phyloP scores from a whole-genome alignment of 2,329 filamentous ascomycete species.

The Lachnellula cervina region DNA sequence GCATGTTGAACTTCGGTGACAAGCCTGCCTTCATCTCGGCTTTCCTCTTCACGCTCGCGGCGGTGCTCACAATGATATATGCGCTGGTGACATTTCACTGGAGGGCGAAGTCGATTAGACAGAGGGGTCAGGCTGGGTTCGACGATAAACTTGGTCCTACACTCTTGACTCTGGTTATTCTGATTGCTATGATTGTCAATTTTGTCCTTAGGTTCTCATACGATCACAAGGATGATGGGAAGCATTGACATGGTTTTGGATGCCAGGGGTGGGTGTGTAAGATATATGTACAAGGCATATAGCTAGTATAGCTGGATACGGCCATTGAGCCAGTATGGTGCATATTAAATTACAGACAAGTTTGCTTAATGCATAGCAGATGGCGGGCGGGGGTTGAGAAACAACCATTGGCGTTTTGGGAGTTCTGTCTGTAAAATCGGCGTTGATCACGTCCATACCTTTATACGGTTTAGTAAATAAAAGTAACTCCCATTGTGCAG shows the following conservation, averaged over 20 bases:
- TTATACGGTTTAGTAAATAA: no score
- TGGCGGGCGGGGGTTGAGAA: conserved; percentile 1
- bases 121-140: conserved; percentile 89
- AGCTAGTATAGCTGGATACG: not conserved
- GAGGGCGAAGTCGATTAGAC: conserved; percentile 87
- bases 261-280: not conserved
- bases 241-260: conserved; percentile 1
- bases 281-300: not conserved
- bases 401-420: not conserved
- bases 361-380: not conserved
- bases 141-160: conserved; percentile 95
- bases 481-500: no score
- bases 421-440: not conserved
- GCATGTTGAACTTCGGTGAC: conserved; percentile 97
- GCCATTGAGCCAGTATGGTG: not conserved
- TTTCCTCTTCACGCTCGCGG: conserved; percentile 88
- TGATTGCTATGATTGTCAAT: conserved; percentile 91
- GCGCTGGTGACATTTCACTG: conserved; percentile 95
- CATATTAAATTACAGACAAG: not conserved
- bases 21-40: conserved; percentile 89
- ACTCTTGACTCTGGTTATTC: conserved; percentile 76
- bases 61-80: conserved; percentile 93
- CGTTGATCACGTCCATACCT: not conserved
- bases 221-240: conserved; percentile 8
- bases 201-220: conserved; percentile 75